Evolutionary conservation across 805 yeast species (phyloP).

Genomic region (Ogataea polymorpha): DNA sequence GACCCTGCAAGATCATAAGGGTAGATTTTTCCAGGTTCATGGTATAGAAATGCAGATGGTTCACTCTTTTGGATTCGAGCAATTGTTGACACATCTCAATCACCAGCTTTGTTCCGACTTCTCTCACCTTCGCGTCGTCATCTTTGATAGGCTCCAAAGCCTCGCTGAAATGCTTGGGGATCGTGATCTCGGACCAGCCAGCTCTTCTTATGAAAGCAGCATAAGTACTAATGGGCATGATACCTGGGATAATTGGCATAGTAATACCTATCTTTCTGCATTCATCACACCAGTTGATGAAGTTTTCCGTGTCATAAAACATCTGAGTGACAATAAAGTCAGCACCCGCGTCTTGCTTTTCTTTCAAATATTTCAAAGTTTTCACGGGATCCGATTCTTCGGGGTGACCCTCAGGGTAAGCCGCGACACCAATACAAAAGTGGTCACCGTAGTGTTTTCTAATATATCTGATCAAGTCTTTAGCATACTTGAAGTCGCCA

Average conservation of each 20-base stretch:
- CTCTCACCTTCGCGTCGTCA: constrained; percentile 85
- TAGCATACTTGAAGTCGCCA: constrained; percentile 86
- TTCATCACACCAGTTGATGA: constrained; percentile 74
- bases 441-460: constrained; percentile 76
- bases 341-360: constrained; percentile 92
- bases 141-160: constrained; percentile 79
- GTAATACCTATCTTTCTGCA: constrained; percentile 70
- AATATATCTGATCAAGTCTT: constrained; percentile 78
- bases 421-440: constrained; percentile 95
- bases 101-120: constrained; percentile 76
- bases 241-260: constrained; percentile 93
- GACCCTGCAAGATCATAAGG: constrained; percentile 76
- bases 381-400: constrained; percentile 63
- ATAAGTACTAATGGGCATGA: constrained; percentile 98
- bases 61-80: constrained; percentile 66
- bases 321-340: constrained; percentile 92
- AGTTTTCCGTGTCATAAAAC: constrained; percentile 91
- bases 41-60: constrained; percentile 92
- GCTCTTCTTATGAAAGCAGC: constrained; percentile 92
- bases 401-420: constrained; percentile 96
- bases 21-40: constrained; percentile 96
- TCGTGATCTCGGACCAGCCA: constrained; percentile 82
- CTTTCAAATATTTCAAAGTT: constrained; percentile 65
- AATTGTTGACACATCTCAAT: constrained; percentile 78
- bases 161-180: constrained; percentile 72